Conservation (phyloP, 1,284 basidiomycete species). For the Cystobasidium pallidum region DNA sequence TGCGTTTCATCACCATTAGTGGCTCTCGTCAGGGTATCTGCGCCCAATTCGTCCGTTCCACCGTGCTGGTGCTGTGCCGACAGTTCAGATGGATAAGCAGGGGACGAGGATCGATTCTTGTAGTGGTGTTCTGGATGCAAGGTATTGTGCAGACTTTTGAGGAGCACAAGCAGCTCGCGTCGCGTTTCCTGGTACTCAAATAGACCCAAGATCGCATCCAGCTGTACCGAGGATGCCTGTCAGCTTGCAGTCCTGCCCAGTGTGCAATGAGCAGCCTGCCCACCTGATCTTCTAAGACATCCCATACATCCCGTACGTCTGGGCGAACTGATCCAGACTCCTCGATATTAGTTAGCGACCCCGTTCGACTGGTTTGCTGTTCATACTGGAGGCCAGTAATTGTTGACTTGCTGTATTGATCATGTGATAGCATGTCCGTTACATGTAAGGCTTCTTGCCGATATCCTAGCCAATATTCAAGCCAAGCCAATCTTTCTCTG, state of each 20-base stretch:
- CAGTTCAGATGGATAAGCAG: slow-evolving; percentile 15
- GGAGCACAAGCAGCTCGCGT: slow-evolving; percentile 12
- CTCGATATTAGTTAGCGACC: background rate
- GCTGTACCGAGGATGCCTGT: background rate
- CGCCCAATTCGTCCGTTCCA: slow-evolving; percentile 14
- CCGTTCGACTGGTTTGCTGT: background rate
- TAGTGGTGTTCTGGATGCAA: slow-evolving; percentile 26
- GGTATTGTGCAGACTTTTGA: slow-evolving; percentile 18
- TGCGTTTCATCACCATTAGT: slow-evolving; percentile 2
- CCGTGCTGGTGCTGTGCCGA: slow-evolving; percentile 9
- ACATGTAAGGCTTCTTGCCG: slow-evolving; percentile 15
- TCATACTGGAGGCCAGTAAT: background rate
- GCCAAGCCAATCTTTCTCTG: slow-evolving; percentile 34
- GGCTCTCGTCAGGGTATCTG: background rate
- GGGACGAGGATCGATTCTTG: slow-evolving; percentile 17
- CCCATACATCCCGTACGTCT: slow-evolving; percentile 35
- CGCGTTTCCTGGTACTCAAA: slow-evolving; percentile 42
- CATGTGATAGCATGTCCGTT: background rate
- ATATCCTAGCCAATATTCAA: slow-evolving; percentile 36
- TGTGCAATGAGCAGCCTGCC: background rate
- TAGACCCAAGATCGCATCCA: slow-evolving; percentile 28
- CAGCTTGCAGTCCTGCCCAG: background rate
- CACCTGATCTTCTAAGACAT: slow-evolving; percentile 34
- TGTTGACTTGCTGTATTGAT: background rate
- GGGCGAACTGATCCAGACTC: background rate